Evolutionary conservation across 2,329 filamentous ascomycete species (phyloP).

Genomic region (Aspergillus tanneri): DNA sequence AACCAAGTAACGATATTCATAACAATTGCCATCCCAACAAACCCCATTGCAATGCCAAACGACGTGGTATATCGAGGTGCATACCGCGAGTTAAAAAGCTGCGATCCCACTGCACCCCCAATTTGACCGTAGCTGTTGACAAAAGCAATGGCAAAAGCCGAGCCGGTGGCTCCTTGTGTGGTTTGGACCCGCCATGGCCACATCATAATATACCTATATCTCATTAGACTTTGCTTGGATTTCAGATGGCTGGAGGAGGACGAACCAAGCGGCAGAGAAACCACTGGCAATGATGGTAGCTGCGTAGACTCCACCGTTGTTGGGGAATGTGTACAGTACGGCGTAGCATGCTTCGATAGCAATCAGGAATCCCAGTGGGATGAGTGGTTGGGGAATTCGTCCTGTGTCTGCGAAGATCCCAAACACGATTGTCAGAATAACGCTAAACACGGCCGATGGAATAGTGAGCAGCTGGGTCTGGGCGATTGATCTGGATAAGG

Average conservation of each 20-base stretch:
- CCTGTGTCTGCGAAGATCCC: conserved; percentile 4
- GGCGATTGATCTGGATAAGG: not conserved
- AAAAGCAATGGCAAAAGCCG: conserved; percentile 19
- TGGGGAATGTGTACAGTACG: conserved; percentile 9
- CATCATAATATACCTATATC: conserved; percentile 10
- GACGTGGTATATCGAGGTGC: conserved; percentile 18
- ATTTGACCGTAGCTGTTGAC: conserved; percentile 23
- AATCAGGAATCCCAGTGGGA: conserved; percentile 5
- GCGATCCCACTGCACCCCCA: conserved; percentile 19
- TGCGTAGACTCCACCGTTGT: conserved; percentile 5
- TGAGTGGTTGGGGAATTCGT: not conserved
- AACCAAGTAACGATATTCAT: conserved; percentile 17
- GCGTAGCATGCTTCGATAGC: conserved; percentile 8
- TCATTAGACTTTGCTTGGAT: too few relatives aligned
- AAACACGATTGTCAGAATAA: conserved; percentile 1
- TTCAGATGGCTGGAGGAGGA: too few relatives aligned
- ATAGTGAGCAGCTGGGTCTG: conserved; percentile 1
- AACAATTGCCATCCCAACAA: conserved; percentile 14
- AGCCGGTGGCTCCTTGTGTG: conserved; percentile 10
- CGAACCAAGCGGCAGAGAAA: not conserved
- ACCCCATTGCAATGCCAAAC: conserved; percentile 19
- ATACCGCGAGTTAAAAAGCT: conserved; percentile 20
- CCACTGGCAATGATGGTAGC: not conserved
- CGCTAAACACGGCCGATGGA: conserved; percentile 1
- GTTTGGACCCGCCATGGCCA: conserved; percentile 15